A percentile compares a stretch with the other conserved stretches of the same genome.
These are phyloP conservation scores for Nitzschia putrida DNA, from an alignment of 108 stramenopile species.

Conservation along the genomic window DNA sequence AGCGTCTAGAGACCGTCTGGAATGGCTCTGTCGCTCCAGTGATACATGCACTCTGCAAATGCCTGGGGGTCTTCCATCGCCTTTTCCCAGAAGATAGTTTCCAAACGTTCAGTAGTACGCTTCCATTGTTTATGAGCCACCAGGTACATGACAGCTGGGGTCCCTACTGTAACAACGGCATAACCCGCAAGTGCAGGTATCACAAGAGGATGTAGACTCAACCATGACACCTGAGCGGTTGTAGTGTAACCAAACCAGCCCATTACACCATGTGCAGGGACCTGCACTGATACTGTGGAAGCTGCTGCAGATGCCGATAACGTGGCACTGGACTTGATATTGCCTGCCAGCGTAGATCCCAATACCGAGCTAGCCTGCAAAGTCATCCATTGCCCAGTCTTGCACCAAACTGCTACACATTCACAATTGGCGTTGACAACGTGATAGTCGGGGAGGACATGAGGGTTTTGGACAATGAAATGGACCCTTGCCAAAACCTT, in stretches of 20 bases:
- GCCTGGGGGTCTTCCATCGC: slow-evolving; percentile 59
- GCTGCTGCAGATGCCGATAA: slow-evolving; percentile 60
- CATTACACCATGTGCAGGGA: slow-evolving; percentile 78
- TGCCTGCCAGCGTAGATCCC: slow-evolving; percentile 60
- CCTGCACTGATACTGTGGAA: slow-evolving; percentile 58
- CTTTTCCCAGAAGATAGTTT: slow-evolving; percentile 66
- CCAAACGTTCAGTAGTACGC: slow-evolving; percentile 50
- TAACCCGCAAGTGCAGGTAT: slow-evolving; percentile 74
- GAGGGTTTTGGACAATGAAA: slow-evolving; percentile 42
- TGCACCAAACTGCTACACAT: slow-evolving; percentile 84
- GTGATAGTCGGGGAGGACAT: slow-evolving; percentile 64
- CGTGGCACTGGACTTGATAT: slow-evolving; percentile 73
- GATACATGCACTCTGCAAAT: slow-evolving; percentile 68
- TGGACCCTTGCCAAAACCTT: slow-evolving; percentile 45
- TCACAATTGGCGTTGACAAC: slow-evolving; percentile 76
- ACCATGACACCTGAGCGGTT: slow-evolving; percentile 41
- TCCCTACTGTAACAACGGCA: slow-evolving; percentile 65
- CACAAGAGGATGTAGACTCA: slow-evolving; percentile 65
- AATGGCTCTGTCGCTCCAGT: slow-evolving; percentile 51
- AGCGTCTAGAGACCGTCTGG: too few relatives aligned
- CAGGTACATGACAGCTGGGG: slow-evolving; percentile 56
- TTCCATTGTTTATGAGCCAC: slow-evolving; percentile 60
- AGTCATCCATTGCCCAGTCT: slow-evolving; percentile 63
- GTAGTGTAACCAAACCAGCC: slow-evolving; percentile 77
- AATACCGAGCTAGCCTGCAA: slow-evolving; percentile 58